Conservation (phyloP, 257 asterid species). For the Petrea volubilis region DNA sequence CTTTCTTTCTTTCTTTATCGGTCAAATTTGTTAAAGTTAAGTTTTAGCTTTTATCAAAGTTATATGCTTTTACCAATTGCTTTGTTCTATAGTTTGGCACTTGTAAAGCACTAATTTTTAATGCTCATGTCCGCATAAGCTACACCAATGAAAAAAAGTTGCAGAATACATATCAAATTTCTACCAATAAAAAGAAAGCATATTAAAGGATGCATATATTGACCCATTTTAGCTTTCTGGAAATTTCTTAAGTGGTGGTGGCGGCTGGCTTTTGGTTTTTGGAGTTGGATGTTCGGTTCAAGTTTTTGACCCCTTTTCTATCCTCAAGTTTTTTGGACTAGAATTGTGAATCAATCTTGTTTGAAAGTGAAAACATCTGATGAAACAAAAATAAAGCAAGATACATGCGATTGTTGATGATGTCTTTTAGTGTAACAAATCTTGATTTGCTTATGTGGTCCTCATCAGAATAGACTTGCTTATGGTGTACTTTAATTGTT, state of each 20-base stretch:
- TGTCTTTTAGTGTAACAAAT: too few relatives aligned
- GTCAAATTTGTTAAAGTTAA: slow-evolving; percentile 14
- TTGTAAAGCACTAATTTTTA: slow-evolving; percentile 22
- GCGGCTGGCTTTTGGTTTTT: neutral
- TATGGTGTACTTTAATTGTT: neutral
- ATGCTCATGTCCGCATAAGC: slow-evolving; percentile 20
- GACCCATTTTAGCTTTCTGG: neutral
- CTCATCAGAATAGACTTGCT: neutral
- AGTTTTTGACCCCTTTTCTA: slow-evolving; percentile 2
- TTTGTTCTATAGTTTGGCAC: slow-evolving; percentile 23
- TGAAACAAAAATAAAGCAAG: neutral
- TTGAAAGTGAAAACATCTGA: neutral
- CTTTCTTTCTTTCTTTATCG: neutral
- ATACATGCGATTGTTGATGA: neutral
- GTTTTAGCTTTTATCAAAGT: slow-evolving; percentile 21
- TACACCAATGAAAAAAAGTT: slow-evolving; percentile 6
- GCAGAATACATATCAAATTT: slow-evolving; percentile 5
- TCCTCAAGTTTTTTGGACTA: neutral
- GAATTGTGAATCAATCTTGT: neutral
- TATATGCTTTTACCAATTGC: slow-evolving; percentile 18
- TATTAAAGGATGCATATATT: neutral
- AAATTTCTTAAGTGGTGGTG: neutral
- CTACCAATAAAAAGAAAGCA: neutral
- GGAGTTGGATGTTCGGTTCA: neutral
- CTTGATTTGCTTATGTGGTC: too few relatives aligned